These are phyloP conservation scores for Trypanosoma melophagium DNA, from an alignment of 208 protist genomes.

Conservation along the genomic window DNA sequence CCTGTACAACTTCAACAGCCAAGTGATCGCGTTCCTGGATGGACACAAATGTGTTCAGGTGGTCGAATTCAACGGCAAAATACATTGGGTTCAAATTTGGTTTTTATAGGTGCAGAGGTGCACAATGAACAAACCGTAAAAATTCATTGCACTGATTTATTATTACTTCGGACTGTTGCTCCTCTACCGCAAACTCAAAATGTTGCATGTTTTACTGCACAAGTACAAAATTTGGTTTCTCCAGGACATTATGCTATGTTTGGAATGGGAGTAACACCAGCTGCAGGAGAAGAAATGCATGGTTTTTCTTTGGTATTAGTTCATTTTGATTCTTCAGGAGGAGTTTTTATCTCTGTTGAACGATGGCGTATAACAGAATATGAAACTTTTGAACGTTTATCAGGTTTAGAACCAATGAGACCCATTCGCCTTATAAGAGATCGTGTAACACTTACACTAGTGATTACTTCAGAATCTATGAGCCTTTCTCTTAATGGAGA, in stretches of 20 bases:
- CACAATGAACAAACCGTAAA: conserved; percentile 18
- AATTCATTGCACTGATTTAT: conserved; percentile 30
- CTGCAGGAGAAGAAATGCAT: conserved; percentile 19
- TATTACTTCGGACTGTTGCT: conserved; percentile 26
- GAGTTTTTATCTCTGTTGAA: conserved; percentile 32
- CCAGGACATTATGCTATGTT: conserved; percentile 31
- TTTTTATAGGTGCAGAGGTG: conserved; percentile 30
- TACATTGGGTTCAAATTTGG: conserved; percentile 27
- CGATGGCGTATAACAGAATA: conserved; percentile 30
- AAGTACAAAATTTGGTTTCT: conserved; percentile 30
- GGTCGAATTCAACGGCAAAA: conserved; percentile 34
- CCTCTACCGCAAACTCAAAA: conserved; percentile 22
- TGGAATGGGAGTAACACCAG: conserved; percentile 27
- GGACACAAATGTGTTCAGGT: conserved; percentile 31
- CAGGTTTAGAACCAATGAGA: conserved; percentile 27
- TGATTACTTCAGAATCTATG: conserved; percentile 17
- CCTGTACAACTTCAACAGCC: conserved; percentile 23
- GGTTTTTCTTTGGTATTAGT: conserved; percentile 25
- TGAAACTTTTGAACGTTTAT: conserved; percentile 27
- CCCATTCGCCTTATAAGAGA: conserved; percentile 25
- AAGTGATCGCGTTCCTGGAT: conserved; percentile 31
- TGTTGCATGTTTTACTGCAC: conserved; percentile 21
- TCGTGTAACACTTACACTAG: conserved; percentile 21
- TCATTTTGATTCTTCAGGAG: conserved; percentile 30
- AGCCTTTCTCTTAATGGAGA: conserved; percentile 29